Conservation (phyloP, 2,329 filamentous ascomycete genomes). For the Pleurostoma richardsiae region DNA sequence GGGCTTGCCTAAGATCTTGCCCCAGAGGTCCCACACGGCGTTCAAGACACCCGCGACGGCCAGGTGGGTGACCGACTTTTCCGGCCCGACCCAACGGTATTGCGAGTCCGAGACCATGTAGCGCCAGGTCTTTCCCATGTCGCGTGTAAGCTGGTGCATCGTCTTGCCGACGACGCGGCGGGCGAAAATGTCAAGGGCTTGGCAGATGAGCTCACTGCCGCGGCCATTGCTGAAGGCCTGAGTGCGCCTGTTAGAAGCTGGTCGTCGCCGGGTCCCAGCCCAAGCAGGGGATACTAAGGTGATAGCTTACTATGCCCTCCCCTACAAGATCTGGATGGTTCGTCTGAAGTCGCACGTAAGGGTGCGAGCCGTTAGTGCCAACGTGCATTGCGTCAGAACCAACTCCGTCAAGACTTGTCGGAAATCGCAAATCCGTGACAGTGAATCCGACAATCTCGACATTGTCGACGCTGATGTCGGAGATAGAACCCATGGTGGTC, state of each 20-base stretch:
- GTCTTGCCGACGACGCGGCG: constrained; percentile 4
- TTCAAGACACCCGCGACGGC: constrained; percentile 64
- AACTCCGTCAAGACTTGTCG: constrained; percentile 12
- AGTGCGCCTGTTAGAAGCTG: background rate
- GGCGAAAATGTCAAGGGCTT: constrained; percentile 4
- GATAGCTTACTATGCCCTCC: constrained; percentile 8
- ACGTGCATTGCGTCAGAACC: constrained; percentile 15
- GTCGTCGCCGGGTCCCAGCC: too few relatives aligned
- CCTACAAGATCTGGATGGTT: constrained; percentile 8
- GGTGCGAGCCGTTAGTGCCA: constrained; percentile 11
- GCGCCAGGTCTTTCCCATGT: constrained; percentile 67
- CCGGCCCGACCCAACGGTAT: constrained; percentile 66
- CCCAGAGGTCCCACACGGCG: constrained; percentile 69
- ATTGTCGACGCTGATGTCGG: constrained; percentile 1
- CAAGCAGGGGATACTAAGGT: too few relatives aligned
- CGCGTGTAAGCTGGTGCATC: constrained; percentile 7
- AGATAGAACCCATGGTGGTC: background rate
- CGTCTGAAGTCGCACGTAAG: constrained; percentile 9
- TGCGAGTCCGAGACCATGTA: constrained; percentile 65
- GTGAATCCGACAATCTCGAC: constrained; percentile 9
- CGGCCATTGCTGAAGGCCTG: constrained; percentile 6
- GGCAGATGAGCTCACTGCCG: constrained; percentile 4
- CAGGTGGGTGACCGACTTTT: constrained; percentile 68
- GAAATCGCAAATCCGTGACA: constrained; percentile 12
- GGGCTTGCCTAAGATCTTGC: constrained; percentile 59